Evolutionary conservation across 2,329 filamentous ascomycete species (phyloP), one percentile per base, ranked within the genome.

Genomic region (Paracoccidioides brasiliensis): DNA sequence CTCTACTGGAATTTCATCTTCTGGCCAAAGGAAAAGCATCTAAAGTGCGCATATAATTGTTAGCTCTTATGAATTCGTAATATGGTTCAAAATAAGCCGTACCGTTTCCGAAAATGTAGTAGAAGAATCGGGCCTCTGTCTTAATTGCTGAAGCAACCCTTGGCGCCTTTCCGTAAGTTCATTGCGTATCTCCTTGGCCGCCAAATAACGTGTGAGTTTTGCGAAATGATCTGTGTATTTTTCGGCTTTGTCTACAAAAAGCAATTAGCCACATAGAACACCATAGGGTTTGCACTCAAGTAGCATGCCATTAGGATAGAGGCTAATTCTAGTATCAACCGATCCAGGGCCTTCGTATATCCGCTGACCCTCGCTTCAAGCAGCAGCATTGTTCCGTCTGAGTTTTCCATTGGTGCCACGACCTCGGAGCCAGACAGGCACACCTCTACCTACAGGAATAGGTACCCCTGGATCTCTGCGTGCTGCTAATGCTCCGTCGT

Each of bases 1-100:
- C 10, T 69, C 63, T 2, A 74, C 62, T 0, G 68, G 63, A 40
- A 72, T 70, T 5, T 76, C 73, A 37, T 72, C 64, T 0, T 62
- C 58, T 3, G 75, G 76, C 76, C 75, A 78, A 22, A 72, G 61
- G 53, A 77, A 76, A 0, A 69, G 60, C 12, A 74, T 64, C 63
- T 70, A 57, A 15, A 30, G 33, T 12, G 9, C 9, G n/a, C 40
- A 38, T 33, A 46, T 50, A 14, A n/a, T 4, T 44, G 30, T 37
- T 38, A 45, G 30, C 15, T 15, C 41, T 52, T 22, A 12, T 38
- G 5, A n/a, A 38, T 38, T 37, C 9, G 10, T 22, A 22, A 3
- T 4, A 45, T 40, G 61, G 51, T 46, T 30, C 55, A 54, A 53
- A 38, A 32, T 44, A 50, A 43, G 46, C 61, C 59, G 35, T 40